phyloP scores from a whole-genome alignment of 805 yeast genomes.

The Komagataella kurtzmanii region DNA sequence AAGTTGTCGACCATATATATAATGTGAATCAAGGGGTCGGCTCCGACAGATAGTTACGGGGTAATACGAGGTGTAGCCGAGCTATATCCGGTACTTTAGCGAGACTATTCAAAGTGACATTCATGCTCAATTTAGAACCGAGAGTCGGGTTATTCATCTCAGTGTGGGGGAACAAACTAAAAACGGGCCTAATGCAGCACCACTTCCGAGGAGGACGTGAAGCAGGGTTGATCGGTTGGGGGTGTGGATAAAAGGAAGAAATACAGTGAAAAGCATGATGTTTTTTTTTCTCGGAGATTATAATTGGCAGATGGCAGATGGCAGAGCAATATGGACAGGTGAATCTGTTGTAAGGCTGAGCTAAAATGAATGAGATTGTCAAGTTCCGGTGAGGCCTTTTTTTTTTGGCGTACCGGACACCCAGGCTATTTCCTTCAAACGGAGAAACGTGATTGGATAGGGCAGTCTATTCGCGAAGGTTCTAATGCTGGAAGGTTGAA shows the following conservation, averaged over 20 bases:
- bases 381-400: background rate
- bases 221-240: background rate
- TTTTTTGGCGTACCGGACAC: background rate
- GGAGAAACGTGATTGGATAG: background rate
- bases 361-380: background rate
- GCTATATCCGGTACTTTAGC: background rate
- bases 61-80: background rate
- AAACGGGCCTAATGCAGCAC: background rate
- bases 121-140: background rate
- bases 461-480: background rate
- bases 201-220: background rate
- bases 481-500: background rate
- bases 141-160: background rate
- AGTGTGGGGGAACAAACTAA: background rate
- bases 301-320: no score
- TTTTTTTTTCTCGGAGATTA: no score
- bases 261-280: background rate
- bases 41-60: background rate
- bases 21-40: background rate
- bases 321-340: no score
- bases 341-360: no score
- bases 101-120: background rate
- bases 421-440: background rate
- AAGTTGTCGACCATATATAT: background rate
- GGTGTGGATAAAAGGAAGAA: background rate